Conservation (phyloP, 1,284 basidiomycete genomes). For the Lentinula novae-zelandiae region DNA sequence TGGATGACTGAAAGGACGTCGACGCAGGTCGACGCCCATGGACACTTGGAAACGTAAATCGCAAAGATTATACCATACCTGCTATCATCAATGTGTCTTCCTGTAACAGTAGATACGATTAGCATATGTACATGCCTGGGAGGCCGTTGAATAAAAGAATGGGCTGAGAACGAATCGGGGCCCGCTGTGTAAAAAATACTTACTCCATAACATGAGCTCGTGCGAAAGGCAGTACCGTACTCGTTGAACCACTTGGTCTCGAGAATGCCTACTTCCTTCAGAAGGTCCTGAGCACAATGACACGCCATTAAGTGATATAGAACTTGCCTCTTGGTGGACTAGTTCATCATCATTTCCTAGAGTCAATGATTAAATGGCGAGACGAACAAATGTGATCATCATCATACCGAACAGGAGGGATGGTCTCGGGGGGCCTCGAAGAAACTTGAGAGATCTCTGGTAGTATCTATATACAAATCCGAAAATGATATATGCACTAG, state of each 20-base stretch:
- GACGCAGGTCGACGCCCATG: background rate
- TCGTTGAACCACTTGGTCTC: constrained; percentile 26
- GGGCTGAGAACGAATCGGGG: background rate
- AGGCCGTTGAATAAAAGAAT: background rate
- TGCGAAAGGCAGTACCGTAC: constrained; percentile 29
- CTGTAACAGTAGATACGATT: background rate
- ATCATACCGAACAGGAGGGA: constrained; percentile 11
- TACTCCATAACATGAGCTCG: constrained; percentile 25
- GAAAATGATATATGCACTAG: background rate
- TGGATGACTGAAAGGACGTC: background rate
- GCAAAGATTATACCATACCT: background rate
- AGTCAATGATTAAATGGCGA: background rate
- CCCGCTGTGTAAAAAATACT: constrained; percentile 3
- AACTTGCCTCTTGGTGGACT: constrained; percentile 17
- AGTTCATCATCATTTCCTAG: constrained; percentile 23
- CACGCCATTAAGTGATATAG: background rate
- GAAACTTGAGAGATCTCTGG: constrained; percentile 7
- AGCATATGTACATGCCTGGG: background rate
- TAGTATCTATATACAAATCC: constrained; percentile 1
- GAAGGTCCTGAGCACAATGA: background rate
- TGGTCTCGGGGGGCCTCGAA: constrained; percentile 11
- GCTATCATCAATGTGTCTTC: constrained; percentile 11
- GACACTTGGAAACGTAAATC: background rate
- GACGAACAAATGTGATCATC: background rate
- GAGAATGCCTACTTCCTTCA: constrained; percentile 26